Base-by-base conservation (phyloP, 768 basidiomycete genomes). In the Pleurotus tuoliensis region DNA sequence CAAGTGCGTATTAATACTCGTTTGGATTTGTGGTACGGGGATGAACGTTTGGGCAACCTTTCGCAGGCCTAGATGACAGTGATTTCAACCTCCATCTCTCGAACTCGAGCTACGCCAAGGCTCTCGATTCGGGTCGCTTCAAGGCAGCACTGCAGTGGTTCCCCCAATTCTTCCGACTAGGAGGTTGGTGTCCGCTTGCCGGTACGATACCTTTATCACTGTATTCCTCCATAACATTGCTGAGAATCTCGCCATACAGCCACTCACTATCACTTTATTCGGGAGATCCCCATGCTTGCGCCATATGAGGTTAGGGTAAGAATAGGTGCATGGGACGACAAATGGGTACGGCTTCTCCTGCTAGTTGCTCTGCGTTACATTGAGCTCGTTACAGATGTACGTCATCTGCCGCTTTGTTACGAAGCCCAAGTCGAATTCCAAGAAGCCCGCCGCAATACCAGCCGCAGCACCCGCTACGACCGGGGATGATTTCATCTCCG, bases 41-140 rank as follows among this genome's bases (percentile, higher is more conserved):
- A 34, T 34, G 30, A 34, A 34, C 30, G 9, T 2, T 9, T 34
- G 11, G 2, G 11, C 30, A 16, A 16, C n/a, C 5, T 34, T 44
- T 12, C 49, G 7, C 54, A 88, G 87, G 77, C 56, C 61, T 84
- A 5, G 89, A 92, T 59, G 90, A 92, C 44, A 78, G 79, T 43
- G 91, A 93, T 68, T 85, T 84, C 63, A 83, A 88, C 64, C 66
- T 78, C 11, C 90, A 93, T 64, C 74, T 92, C 57, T 90, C 88
- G 66, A 93, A 93, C 64, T 90, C 90, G 0, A 86, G 82, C 52
- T 93, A 92, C 59, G 81, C 87, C 3, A 91, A 90, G 76, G 87
- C 73, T 6, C 64, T 83, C 4, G 82, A 83, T 60, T 61, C 69
- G 8, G 76, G 76, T 3, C 76, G 83, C 0, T 75, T 83, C 64